Percentiles rank a stretch among this genome's conserved stretches.
phyloP scores from a whole-genome alignment of 2,329 filamentous ascomycete genomes.

The Cercospora brassicicola region DNA sequence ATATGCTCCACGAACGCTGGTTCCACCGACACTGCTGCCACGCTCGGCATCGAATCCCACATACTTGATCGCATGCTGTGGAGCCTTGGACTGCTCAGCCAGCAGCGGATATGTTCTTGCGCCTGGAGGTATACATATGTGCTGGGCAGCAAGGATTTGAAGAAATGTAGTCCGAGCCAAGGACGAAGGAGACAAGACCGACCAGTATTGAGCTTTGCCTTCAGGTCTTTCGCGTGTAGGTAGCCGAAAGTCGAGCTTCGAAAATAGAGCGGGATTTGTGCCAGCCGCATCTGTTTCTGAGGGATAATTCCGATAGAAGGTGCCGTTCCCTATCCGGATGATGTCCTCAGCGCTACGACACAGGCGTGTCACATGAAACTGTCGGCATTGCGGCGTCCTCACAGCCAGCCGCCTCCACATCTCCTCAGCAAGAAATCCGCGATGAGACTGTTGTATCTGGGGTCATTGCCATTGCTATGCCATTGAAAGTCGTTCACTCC shows the following conservation, averaged over 20 bases:
- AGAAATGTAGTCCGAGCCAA: slow-evolving; percentile 81
- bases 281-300: slow-evolving; percentile 44
- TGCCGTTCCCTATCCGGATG: slow-evolving; percentile 73
- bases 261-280: slow-evolving; percentile 53
- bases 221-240: slow-evolving; percentile 40
- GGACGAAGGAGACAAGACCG: slow-evolving; percentile 75
- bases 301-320: slow-evolving; percentile 79
- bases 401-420: slow-evolving; percentile 23
- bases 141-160: slow-evolving; percentile 71
- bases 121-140: slow-evolving; percentile 72
- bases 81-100: slow-evolving; percentile 57
- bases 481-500: neutral
- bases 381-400: slow-evolving; percentile 21
- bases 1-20: slow-evolving; percentile 71
- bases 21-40: slow-evolving; percentile 53
- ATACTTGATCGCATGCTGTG: slow-evolving; percentile 73
- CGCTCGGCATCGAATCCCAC: slow-evolving; percentile 84
- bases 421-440: neutral
- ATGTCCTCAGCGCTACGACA: slow-evolving; percentile 20
- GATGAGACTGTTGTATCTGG: neutral
- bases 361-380: slow-evolving; percentile 13
- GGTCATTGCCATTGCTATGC: neutral
- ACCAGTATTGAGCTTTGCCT: slow-evolving; percentile 65
- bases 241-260: slow-evolving; percentile 67
- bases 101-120: slow-evolving; percentile 79